phyloP scores from a whole-genome alignment of 1,284 basidiomycete genomes.

The Meira nashicola region DNA sequence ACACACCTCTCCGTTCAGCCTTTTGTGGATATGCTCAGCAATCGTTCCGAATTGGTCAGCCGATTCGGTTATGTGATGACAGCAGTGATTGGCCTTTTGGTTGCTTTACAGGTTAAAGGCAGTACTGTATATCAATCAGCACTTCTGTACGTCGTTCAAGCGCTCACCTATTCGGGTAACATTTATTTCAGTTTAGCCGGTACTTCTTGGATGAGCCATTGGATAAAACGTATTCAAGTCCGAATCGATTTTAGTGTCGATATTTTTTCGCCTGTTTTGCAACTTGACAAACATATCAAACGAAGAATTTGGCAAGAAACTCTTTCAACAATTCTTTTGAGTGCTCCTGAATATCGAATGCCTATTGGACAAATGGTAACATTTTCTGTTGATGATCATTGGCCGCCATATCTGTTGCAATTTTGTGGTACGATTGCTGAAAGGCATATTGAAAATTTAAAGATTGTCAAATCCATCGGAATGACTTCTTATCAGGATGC shows the following conservation, averaged over 20 bases:
- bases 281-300: slow-evolving; percentile 64
- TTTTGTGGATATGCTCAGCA: slow-evolving; percentile 68
- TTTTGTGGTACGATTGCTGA: slow-evolving; percentile 69
- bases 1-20: slow-evolving; percentile 63
- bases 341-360: slow-evolving; percentile 63
- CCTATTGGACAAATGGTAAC: slow-evolving; percentile 62
- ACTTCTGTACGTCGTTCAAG: slow-evolving; percentile 35
- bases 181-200: slow-evolving; percentile 41
- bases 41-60: slow-evolving; percentile 67
- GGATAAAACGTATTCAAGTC: slow-evolving; percentile 58
- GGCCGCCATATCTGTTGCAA: slow-evolving; percentile 68
- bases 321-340: slow-evolving; percentile 66
- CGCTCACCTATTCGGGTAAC: slow-evolving; percentile 31
- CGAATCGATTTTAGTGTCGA: slow-evolving; percentile 75
- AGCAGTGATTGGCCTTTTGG: slow-evolving; percentile 62
- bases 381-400: slow-evolving; percentile 63
- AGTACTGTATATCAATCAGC: slow-evolving; percentile 39
- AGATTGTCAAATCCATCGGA: slow-evolving; percentile 57
- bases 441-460: slow-evolving; percentile 72
- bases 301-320: slow-evolving; percentile 80
- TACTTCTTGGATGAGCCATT: slow-evolving; percentile 27
- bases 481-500: slow-evolving; percentile 20
- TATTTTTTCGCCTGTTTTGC: slow-evolving; percentile 71
- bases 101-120: slow-evolving; percentile 42
- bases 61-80: slow-evolving; percentile 67